Evolutionary conservation across 2,329 filamentous ascomycete genomes (phyloP).

Genomic region (Xenoacremonium recifei): DNA sequence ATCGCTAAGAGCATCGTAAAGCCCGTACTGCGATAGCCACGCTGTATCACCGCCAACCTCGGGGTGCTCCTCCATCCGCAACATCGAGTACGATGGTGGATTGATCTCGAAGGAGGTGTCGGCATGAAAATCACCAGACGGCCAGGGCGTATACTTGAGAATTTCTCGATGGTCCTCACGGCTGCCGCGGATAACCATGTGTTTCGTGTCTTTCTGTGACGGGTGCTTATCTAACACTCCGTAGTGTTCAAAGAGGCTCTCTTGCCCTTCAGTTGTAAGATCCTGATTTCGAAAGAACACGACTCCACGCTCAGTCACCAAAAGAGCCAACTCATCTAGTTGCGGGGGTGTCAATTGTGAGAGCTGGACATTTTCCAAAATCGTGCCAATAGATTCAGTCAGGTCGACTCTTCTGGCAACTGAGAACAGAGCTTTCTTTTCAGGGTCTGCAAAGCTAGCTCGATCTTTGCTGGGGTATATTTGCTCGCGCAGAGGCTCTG

Average conservation of each 20-base stretch:
- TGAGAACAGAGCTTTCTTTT: slow-evolving; percentile 41
- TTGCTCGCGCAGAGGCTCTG: slow-evolving; percentile 3
- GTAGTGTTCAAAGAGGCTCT: slow-evolving; percentile 46
- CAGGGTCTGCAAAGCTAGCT: slow-evolving; percentile 41
- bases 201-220: slow-evolving; percentile 36
- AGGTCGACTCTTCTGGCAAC: slow-evolving; percentile 38
- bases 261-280: slow-evolving; percentile 39
- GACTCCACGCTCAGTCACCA: slow-evolving; percentile 46
- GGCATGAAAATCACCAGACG: slow-evolving; percentile 41
- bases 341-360: slow-evolving; percentile 43
- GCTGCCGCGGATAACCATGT: slow-evolving; percentile 44
- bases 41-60: slow-evolving; percentile 46
- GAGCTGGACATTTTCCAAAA: slow-evolving; percentile 40
- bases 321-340: slow-evolving; percentile 48
- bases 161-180: slow-evolving; percentile 44
- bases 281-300: slow-evolving; percentile 49
- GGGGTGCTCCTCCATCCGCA: slow-evolving; percentile 50
- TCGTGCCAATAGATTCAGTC: slow-evolving; percentile 43
- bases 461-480: slow-evolving; percentile 25
- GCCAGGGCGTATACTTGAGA: slow-evolving; percentile 38
- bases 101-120: slow-evolving; percentile 52
- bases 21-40: slow-evolving; percentile 45
- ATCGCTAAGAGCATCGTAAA: slow-evolving; percentile 44
- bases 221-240: slow-evolving; percentile 48
- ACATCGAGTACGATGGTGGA: slow-evolving; percentile 48